Evolutionary conservation across 2,329 filamentous ascomycete genomes (phyloP), one percentile per base, ranked within the genome.

Genomic region (Grosmannia penicillata): DNA sequence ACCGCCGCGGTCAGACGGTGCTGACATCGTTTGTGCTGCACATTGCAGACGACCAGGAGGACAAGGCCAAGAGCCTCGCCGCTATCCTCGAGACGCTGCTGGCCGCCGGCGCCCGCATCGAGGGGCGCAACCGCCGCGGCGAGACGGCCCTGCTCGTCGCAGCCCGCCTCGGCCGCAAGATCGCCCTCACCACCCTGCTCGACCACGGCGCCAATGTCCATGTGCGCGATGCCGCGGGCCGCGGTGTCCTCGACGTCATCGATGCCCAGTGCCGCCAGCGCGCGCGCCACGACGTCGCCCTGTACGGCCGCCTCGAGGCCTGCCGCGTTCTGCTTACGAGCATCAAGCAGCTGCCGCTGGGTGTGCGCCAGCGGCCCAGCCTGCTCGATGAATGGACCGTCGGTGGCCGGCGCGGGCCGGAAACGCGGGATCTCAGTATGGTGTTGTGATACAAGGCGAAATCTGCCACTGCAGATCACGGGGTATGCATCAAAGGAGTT

Each of bases 61-160:
- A 70, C 48, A 63, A 58, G 45, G 46, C 54, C 36, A 50, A 51
- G 15, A 62, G 66, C 1, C 62, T 68, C 2, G 56, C 58, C 8
- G 43, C 49, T 4, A 64, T 72, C 7, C 51, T 74, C 5, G 52
- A 59, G 37, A 48, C 55, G 0, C 57, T 75, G 1, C 45, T 70
- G 15, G 41, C 51, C 0, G 50, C 49, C 0, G 65, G 66, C 1
- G 68, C 66, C 0, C 50, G 60, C 2, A 45, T 72, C 4, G 56
- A 72, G 39, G 63, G 60, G 6, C 64, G 69, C 22, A 75, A 74
- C 48, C 56, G 67, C 4, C 53, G 56, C 1, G 70, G 70, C 29
- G 70, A 75, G 52, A 74, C 70, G 1, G 62, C 69, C 0, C 56
- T 74, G 22, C 66, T 72, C 28, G 49, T 75, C 8, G 70, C 70